Base-by-base conservation (phyloP, 768 basidiomycete species). In the Podaxis rugospora region DNA sequence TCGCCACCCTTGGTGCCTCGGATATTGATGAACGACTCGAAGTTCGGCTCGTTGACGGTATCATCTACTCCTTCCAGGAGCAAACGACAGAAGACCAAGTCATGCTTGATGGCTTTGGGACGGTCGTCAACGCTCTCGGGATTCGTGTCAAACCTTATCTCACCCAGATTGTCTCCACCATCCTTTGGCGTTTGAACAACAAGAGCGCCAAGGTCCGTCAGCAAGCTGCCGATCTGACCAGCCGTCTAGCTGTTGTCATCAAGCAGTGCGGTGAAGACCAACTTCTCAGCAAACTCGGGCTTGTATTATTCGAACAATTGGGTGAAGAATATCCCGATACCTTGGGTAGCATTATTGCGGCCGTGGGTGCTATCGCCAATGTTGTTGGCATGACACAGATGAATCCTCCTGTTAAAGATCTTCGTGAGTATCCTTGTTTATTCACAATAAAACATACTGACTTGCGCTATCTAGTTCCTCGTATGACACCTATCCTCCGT, bases 351-450 rank as follows among this genome's bases (percentile, higher is more conserved):
- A 96, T 99, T 74, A 99, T 98, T 73, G 95, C 96, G 51, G 97
- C 97, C 47, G 93, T 95, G 69, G 96, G 94, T 64, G 97, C 97
- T 51, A 98, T 99, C 68, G 97, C 97, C 65, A 98, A 98, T 68
- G 97, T 98, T 53, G 97, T 99, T 64, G 97, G 97, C 75, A 99
- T 98, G 97, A 97, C 97, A 9, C 94, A 98, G 73, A 99, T 99
- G 97, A 98, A 97, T 72, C 97, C 97, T 13, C 97, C 97, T 0
- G 95, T 99, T 27, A 99, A 99, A 74, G 97, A 99, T 83, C 87
- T 99, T 61, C 72, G 95, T 97, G 74, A 85, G 95, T 88, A 35
- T 61, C 55, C 50, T 18, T 44, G 23, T 36, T 61, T 21, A 1
- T 21, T 25, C 50, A 40, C 62, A 27, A 52, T 42, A 25, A 44